Conservation (phyloP, 768 basidiomycete genomes). For the Galerina sulciceps region DNA sequence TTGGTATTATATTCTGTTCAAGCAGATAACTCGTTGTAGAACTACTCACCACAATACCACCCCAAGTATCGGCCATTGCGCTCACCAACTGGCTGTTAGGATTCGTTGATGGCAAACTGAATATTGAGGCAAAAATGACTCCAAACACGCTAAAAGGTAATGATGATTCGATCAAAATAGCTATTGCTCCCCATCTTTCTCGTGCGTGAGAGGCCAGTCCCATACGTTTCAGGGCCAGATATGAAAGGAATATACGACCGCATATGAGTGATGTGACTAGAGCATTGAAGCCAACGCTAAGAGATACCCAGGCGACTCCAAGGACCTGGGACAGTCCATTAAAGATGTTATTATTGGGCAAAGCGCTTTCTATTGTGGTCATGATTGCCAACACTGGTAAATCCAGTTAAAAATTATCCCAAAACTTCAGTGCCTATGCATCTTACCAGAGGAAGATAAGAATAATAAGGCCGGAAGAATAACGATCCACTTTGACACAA, state of each 20-base stretch:
- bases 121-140: conserved; percentile 1
- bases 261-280: conserved; percentile 7
- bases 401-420: not conserved
- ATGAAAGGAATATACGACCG: not conserved
- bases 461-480: not conserved
- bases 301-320: conserved; percentile 5
- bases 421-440: not conserved
- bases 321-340: not conserved
- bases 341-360: conserved; percentile 1
- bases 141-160: conserved; percentile 6
- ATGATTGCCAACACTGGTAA: conserved; percentile 1
- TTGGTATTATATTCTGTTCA: not conserved
- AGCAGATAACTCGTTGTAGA: not conserved
- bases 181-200: not conserved
- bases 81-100: not conserved
- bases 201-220: not conserved
- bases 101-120: not conserved
- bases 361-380: conserved; percentile 1
- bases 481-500: not conserved
- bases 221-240: not conserved
- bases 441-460: not conserved
- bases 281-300: conserved; percentile 3
- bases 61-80: conserved; percentile 4
- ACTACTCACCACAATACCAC: not conserved
- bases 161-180: conserved; percentile 9